A percentile compares a stretch with the other conserved stretches of the same genome.
Conservation (phyloP, 176 grass and related monocot species). For the Calamus simplicifolius region DNA sequence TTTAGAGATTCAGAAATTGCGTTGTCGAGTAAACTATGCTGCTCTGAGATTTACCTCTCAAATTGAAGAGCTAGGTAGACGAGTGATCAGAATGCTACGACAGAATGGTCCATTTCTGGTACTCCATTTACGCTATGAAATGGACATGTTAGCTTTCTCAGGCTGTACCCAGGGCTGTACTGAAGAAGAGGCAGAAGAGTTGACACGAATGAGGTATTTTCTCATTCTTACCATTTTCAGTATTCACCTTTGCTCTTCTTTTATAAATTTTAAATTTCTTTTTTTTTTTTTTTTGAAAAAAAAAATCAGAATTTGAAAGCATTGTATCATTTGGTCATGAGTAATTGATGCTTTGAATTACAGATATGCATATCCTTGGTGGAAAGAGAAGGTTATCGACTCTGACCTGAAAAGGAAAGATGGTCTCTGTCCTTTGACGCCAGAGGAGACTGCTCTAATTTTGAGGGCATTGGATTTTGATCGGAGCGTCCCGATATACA, state of each 20-base stretch:
- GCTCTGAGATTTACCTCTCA: constrained; percentile 82
- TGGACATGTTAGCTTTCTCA: constrained; percentile 99
- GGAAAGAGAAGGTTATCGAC: constrained; percentile 96
- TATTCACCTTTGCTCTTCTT: background rate
- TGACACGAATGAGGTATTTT: constrained; percentile 82
- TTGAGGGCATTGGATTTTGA: constrained; percentile 67
- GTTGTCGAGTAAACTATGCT: constrained; percentile 74
- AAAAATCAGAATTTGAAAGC: background rate
- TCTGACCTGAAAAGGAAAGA: constrained; percentile 70
- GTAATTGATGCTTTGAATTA: constrained; percentile 8
- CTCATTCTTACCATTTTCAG: background rate
- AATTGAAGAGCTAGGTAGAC: constrained; percentile 72
- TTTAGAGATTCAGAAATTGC: constrained; percentile 67
- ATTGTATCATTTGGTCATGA: too few species aligned
- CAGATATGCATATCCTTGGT: constrained; percentile 98
- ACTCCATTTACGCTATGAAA: constrained; percentile 93
- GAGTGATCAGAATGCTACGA: constrained; percentile 56
- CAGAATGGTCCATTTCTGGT: constrained; percentile 75
- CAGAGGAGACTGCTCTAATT: constrained; percentile 80
- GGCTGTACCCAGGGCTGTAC: constrained; percentile 87
- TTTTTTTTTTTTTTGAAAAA: background rate
- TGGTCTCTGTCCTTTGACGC: constrained; percentile 80
- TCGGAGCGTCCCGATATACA: constrained; percentile 62
- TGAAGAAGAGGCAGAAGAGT: constrained; percentile 54
- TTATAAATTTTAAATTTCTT: background rate